Percentiles rank a stretch among this genome's conserved stretches.
phyloP scores from a whole-genome alignment of 2,329 filamentous ascomycete genomes.

The Nemania bipapillata region DNA sequence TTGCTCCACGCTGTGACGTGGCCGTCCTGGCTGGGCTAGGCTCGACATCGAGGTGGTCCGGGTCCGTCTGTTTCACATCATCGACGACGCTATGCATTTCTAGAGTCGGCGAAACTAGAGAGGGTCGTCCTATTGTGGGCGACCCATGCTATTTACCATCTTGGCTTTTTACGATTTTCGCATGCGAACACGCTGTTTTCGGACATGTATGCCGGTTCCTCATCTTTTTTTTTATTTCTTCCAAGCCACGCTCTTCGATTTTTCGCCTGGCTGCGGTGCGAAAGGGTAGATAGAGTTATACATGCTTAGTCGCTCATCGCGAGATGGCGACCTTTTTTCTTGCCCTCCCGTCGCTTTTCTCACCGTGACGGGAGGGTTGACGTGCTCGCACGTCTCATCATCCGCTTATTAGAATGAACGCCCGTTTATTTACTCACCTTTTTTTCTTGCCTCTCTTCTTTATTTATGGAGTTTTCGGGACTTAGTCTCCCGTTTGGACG shows the following conservation, averaged over 20 bases:
- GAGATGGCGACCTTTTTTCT: slow-evolving; percentile 5
- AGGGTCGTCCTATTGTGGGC: background rate
- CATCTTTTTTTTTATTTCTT: too few species aligned
- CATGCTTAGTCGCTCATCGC: background rate
- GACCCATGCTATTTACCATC: background rate
- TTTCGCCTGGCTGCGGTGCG: slow-evolving; percentile 2
- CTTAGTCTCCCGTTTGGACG: slow-evolving; percentile 40
- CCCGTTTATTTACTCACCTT: background rate
- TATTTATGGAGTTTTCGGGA: slow-evolving; percentile 44
- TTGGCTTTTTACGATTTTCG: background rate
- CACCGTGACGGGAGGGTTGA: background rate
- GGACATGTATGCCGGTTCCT: background rate
- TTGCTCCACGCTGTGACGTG: slow-evolving; percentile 1
- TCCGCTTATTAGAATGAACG: slow-evolving; percentile 10
- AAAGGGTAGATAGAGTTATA: slow-evolving; percentile 5
- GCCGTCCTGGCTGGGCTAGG: slow-evolving; percentile 24
- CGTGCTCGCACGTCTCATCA: slow-evolving; percentile 11
- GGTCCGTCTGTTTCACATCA: slow-evolving; percentile 18
- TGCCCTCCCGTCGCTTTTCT: background rate
- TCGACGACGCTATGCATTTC: background rate
- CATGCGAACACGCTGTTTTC: slow-evolving; percentile 23
- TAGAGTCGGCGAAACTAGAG: background rate
- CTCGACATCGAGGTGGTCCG: slow-evolving; percentile 31
- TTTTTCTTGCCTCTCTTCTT: slow-evolving; percentile 19
- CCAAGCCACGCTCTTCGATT: background rate